Base-by-base conservation (phyloP, 1,284 basidiomycete species). In the Schizophyllum amplum region DNA sequence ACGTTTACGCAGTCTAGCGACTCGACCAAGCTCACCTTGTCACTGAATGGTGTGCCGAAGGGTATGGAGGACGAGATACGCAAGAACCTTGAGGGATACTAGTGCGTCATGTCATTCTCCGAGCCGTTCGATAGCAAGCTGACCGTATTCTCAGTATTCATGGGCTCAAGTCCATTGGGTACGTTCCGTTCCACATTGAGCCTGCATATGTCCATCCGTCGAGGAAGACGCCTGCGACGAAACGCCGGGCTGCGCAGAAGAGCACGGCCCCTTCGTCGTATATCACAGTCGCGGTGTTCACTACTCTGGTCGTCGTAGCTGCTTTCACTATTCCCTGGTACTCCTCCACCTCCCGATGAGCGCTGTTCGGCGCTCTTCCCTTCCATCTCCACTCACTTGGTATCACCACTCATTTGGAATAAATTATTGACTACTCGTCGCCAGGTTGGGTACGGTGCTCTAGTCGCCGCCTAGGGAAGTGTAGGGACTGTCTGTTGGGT, bases 21-120 rank as follows among this genome's bases (percentile, higher is more conserved):
- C 68, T 93, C 92, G 33, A 97, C 94, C 4, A 86, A 83, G 61
- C 80, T 94, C 61, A 81, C 72, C 33, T 83, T 94, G 69, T 73
- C 77, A 22, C 80, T 97, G 24, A 74, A 78, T 17, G 93, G 93
- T 47, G 92, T 96, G 17, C 94, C 94, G 4, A 82, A 80, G 22
- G 94, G 94, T 33, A 80, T 85, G 71, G 90, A 96, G 72, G 86
- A 89, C 48, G 93, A 95, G 69, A 85, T 92, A 55, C 86, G 82
- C 66, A 81, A 82, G 60, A 96, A 74, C 58, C 59, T 75, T 46
- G 76, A 80, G 64, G 76, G 76, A 62, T 80, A 80, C 63, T 80
- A 80, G 78, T 75, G 57, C 63, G 72, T 68, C n/a, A 51, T 54
- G 48, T 51, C 58, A 21, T 47, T 51, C 54, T 51, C 52, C 24